Conservation (phyloP, 441 rosid species). For the Kokia cookei region DNA sequence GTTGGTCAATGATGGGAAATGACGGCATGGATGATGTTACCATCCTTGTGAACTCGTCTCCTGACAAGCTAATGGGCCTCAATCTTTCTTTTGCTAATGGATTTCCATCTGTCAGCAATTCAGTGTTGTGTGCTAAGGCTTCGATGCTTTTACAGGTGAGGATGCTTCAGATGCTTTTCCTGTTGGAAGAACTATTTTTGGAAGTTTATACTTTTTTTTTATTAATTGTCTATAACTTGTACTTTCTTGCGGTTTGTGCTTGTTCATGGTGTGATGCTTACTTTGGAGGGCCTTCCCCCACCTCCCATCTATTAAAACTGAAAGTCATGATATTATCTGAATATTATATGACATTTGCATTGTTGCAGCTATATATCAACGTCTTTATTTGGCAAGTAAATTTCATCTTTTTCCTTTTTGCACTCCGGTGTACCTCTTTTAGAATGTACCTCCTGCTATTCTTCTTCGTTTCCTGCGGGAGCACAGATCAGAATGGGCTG, state of each 20-base stretch:
- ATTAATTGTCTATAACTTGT: background rate
- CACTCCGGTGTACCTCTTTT: conserved; percentile 13
- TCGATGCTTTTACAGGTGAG: conserved; percentile 95
- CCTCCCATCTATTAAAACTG: background rate
- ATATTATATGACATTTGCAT: background rate
- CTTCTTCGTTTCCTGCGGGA: conserved; percentile 91
- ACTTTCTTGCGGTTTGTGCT: background rate
- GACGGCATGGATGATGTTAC: conserved; percentile 94
- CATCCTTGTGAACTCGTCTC: conserved; percentile 82
- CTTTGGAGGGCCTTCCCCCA: background rate
- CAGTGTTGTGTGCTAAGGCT: conserved; percentile 88
- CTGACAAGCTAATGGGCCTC: conserved; percentile 87
- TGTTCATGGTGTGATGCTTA: background rate
- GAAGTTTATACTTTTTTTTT: background rate
- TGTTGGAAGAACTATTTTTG: background rate
- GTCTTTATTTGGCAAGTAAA: background rate
- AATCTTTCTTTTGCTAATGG: conserved; percentile 78
- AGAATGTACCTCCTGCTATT: conserved; percentile 95
- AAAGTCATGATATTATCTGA: background rate
- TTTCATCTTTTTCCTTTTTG: background rate
- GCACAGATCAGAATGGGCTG: conserved; percentile 99
- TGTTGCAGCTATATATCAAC: background rate
- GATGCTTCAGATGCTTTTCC: background rate
- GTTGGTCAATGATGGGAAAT: conserved; percentile 89
- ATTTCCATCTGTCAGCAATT: conserved; percentile 72